Evolutionary conservation across 352 stramenopile species (phyloP), one percentile per base, ranked within the genome.

Genomic region (Pythium biforme): DNA sequence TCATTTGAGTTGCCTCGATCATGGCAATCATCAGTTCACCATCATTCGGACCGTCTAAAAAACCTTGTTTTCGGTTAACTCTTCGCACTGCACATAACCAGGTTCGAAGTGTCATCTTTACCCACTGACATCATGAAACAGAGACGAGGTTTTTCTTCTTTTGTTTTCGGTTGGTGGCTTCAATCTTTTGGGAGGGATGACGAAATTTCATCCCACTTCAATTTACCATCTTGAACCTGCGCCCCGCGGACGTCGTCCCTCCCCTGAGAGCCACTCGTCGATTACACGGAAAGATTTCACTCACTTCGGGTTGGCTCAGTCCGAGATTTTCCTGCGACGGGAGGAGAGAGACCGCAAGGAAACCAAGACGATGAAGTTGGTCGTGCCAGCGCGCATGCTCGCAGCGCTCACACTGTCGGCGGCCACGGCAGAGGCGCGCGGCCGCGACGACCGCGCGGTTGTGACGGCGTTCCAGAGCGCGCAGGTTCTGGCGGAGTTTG

Each of bases 341-440:
- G 17, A 31, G n/a, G n/a, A 53, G 26, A 14, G 2, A 22, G 12
- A 3, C 29, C 26, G 12, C 17, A 12, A 20, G 9, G 14, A 29
- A 46, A 23, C 9, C n/a, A 40, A 11, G 34, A 65, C 17, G 6
- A 66, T 66, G 59, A 66, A 66, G 50, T n/a, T 60, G 34, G 25
- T 55, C 23, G 50, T 26, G 22, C 40, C 59, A 19, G 31, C 26
- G 37, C 31, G 46, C 8, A 49, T 51, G 27, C 20, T 41, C 22
- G 59, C 59, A 15, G 60, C 50, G 40, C 6, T 59, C n/a, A 43
- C 41, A 40, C 49, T 66, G 45, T 34, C 33, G 17, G 31, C 60
- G 31, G 19, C 23, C 2, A n/a, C 15, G 22, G 37, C 49, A 6
- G 34, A 20, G 9, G 29, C n/a, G 27, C 23, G 19, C 11, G 33